Conservation (phyloP, 805 yeast genomes). For the Diddensiella caesifluorescens region DNA sequence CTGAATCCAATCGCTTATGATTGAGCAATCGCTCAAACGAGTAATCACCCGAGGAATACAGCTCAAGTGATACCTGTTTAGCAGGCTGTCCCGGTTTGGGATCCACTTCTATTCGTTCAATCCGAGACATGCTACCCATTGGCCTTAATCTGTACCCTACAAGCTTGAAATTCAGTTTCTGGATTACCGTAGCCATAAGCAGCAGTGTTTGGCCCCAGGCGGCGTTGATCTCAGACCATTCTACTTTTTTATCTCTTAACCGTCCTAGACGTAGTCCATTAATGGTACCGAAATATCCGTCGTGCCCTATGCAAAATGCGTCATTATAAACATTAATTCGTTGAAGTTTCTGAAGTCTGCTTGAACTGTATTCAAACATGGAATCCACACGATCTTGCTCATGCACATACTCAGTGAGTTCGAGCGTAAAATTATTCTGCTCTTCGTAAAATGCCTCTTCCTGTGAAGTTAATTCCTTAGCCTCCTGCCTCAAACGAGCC, state of each 20-base stretch:
- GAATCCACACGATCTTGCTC: slow-evolving; percentile 61
- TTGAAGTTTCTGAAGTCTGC: slow-evolving; percentile 65
- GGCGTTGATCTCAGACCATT: slow-evolving; percentile 89
- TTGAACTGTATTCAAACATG: slow-evolving; percentile 54
- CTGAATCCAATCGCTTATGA: slow-evolving; percentile 71
- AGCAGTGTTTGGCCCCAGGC: slow-evolving; percentile 82
- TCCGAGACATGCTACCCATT: slow-evolving; percentile 76
- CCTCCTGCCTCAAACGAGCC: slow-evolving; percentile 36
- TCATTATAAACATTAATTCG: slow-evolving; percentile 78
- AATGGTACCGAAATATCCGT: slow-evolving; percentile 80
- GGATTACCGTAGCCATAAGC: slow-evolving; percentile 57
- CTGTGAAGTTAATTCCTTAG: slow-evolving; percentile 34
- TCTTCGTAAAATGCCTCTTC: slow-evolving; percentile 43
- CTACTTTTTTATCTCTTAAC: slow-evolving; percentile 51
- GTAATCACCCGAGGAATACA: slow-evolving; percentile 67
- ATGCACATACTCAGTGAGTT: slow-evolving; percentile 44
- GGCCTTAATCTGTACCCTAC: slow-evolving; percentile 65
- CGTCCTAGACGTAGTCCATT: slow-evolving; percentile 81
- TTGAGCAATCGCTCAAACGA: slow-evolving; percentile 65
- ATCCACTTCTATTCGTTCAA: slow-evolving; percentile 50
- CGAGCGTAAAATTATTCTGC: slow-evolving; percentile 53
- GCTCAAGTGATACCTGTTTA: slow-evolving; percentile 39
- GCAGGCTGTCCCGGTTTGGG: slow-evolving; percentile 33
- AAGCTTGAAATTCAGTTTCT: slow-evolving; percentile 51
- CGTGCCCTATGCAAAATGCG: slow-evolving; percentile 76